Base-by-base conservation (phyloP, 257 asterid species). In the Penstemon newberryi region DNA sequence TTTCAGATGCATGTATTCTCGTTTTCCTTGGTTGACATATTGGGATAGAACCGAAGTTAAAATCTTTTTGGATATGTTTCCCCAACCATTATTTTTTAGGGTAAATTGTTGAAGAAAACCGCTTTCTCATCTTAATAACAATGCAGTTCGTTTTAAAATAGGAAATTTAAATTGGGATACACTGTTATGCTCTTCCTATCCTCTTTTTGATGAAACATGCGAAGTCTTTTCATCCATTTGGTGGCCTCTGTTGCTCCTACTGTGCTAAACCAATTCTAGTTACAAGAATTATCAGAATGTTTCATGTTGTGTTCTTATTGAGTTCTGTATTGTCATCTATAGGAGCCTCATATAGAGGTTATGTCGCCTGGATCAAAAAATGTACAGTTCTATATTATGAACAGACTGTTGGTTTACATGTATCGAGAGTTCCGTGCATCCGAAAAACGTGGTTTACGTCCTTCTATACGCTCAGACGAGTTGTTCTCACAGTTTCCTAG, bases 321-420 rank as follows among this genome's bases (percentile, higher is more conserved):
- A 77, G 51, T 77, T 70, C 70, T 45, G 53, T 43, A 60, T 72
- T 56, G 40, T 69, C 68, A 59, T 74, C 69, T 63, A 70, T 70
- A 94, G 97, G 99, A 94, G 79, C 99, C 99, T 74, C 96, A 83
- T 83, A 83, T 87, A 76, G 97, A 94, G 84, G 97, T 91, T 57
- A 84, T 89, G 89, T 65, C 97, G 45, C 99, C 99, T 77, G 97
- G 90, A 68, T 85, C 97, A 78, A 94, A 94, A 83, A 77, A 58
- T 67, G 87, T 86, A 45, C 99, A 91, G 82, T 76, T 80, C 66
- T 89, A 94, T 84, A 79, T 87, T 58, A 86, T 85, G 96, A 87
- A 91, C 89, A 86, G 97, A 81, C 83, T 94, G 56, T 78, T 89
- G 75, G 96, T 91, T 38, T 82, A 86, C 81, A 81, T 94, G 90